Conservation (phyloP, 352 stramenopile species). For the Blastocystis sp. region DNA sequence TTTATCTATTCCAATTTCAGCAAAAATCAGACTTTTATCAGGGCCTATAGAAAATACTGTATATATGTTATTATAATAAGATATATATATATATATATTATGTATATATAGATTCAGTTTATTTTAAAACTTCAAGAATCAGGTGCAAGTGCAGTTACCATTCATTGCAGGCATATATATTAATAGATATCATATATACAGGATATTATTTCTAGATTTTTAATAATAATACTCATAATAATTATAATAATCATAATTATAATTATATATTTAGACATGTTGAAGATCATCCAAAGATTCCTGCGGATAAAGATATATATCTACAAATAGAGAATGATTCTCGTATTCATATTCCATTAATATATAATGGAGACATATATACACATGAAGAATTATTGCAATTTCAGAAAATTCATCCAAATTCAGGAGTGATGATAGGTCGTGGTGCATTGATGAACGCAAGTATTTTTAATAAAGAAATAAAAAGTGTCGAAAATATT, state of each 20-base stretch:
- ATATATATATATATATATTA: not conserved
- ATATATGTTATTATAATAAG: too few relatives aligned
- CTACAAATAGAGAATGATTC: too few relatives aligned
- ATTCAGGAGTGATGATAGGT: conserved; percentile 56
- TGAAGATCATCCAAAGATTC: too few relatives aligned
- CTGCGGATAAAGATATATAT: too few relatives aligned
- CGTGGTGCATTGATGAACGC: conserved; percentile 57
- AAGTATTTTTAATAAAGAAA: conserved; percentile 36
- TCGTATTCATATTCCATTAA: conserved; percentile 49
- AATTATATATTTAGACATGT: too few relatives aligned
- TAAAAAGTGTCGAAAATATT: too few relatives aligned
- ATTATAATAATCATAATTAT: too few relatives aligned
- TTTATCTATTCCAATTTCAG: conserved; percentile 60
- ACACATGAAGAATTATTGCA: conserved; percentile 51
- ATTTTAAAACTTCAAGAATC: conserved; percentile 35
- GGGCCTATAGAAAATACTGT: conserved; percentile 44
- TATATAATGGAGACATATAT: conserved; percentile 65
- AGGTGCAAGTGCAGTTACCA: conserved; percentile 38
- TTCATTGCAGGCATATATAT: conserved; percentile 41
- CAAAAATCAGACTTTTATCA: conserved; percentile 62
- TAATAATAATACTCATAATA: too few relatives aligned
- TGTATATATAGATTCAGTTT: conserved; percentile 31
- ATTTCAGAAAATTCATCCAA: conserved; percentile 49
- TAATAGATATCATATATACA: conserved; percentile 25
- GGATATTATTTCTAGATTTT: conserved; percentile 33